Evolutionary conservation across 768 basidiomycete species (phyloP), one percentile per base, ranked within the genome.

Genomic region (Podaxis sp.): DNA sequence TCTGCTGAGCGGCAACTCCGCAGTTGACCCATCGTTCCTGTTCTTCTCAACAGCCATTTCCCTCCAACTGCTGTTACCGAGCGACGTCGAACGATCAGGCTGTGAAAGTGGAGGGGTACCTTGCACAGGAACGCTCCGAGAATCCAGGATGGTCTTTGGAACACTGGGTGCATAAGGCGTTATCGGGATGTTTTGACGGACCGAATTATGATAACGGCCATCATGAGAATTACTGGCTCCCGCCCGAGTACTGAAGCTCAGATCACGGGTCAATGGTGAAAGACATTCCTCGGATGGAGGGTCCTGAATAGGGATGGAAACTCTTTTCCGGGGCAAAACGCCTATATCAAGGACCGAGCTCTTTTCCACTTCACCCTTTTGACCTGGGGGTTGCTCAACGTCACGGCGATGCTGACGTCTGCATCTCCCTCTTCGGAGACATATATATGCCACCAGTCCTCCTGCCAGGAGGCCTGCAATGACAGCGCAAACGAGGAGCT

Each of bases 291-390:
- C 53, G 6, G 13, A 7, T 55, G 60, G 60, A n/a, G 60, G 60
- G 24, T 54, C 24, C 48, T 62, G 60, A 33, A 62, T 62, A 15
- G 60, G 60, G 30, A 62, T 28, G 30, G 53, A 46, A 30, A 26
- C 28, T 17, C 52, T 62, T 55, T 62, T 26, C 28, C 52, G 52
- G 12, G 40, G 49, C 4, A 6, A 6, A 6, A n/a, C 33, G 33
- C 33, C 33, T 33, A 33, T 44, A 11, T 36, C 52, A 28, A 33
- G 15, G 15, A 30, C 60, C 37, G 4, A 11, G 5, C 4, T 30
- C 15, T 30, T 50, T 4, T 41, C 54, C 24, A 20, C 22, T 13
- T 54, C 46, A n/a, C 26, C 33, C 2, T 52, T 28, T n/a, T 8
- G 22, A 26, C 41, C 20, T 33, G 22, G 22, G 4, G 24, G 12